A percentile compares a stretch with the other conserved stretches of the same genome.
These are phyloP conservation scores for Fonsecaea erecta DNA, from an alignment of 2,329 filamentous ascomycete species.

Conservation along the genomic window DNA sequence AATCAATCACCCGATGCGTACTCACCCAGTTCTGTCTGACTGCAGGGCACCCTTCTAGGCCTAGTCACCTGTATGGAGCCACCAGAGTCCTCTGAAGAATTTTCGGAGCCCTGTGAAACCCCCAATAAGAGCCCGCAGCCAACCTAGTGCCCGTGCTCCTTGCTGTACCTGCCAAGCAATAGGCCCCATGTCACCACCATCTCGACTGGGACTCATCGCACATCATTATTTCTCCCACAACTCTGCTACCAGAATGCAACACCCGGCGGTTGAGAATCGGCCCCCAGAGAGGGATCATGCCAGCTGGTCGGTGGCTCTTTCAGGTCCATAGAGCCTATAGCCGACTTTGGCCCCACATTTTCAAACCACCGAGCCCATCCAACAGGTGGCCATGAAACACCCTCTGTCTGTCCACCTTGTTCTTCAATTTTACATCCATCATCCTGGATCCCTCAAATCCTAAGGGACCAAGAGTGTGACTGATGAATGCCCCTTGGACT, in stretches of 20 bases:
- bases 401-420: constrained; percentile 25
- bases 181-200: not conserved
- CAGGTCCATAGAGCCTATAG: constrained; percentile 4
- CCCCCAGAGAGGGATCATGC: constrained; percentile 11
- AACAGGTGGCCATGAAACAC: constrained; percentile 23
- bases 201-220: not conserved
- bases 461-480: constrained; percentile 6
- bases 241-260: constrained; percentile 13
- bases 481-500: constrained; percentile 9
- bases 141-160: not conserved
- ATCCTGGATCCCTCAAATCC: constrained; percentile 22
- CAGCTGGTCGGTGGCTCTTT: constrained; percentile 8
- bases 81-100: constrained; percentile 1
- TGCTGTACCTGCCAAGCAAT: constrained; percentile 8
- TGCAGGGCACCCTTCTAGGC: not conserved
- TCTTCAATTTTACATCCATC: constrained; percentile 25
- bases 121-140: not conserved
- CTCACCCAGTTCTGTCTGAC: constrained; percentile 1
- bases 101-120: not conserved
- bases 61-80: not conserved
- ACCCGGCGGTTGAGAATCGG: not conserved
- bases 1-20: constrained; percentile 1
- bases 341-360: constrained; percentile 2
- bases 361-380: constrained; percentile 20
- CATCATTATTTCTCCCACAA: constrained; percentile 2